Conservation (phyloP, 2,329 filamentous ascomycete species). For the Pseudonectria foliicola region DNA sequence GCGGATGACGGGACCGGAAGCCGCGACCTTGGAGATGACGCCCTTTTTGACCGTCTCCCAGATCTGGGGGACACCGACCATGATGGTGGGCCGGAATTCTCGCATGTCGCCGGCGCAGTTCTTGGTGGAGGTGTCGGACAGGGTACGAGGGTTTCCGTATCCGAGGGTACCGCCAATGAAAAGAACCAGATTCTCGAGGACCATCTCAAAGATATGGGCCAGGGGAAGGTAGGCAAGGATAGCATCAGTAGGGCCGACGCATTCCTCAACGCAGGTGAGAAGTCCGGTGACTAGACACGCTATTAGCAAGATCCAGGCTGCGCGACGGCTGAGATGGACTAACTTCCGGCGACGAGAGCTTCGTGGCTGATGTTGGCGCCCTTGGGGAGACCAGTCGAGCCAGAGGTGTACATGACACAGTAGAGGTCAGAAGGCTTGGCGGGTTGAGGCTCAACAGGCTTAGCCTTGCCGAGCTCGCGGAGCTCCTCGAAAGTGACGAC, state of each 20-base stretch:
- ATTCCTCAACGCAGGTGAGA: conserved; percentile 66
- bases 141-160: conserved; percentile 83
- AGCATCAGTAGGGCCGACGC: conserved; percentile 69
- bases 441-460: conserved; percentile 62
- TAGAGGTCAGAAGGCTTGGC: conserved; percentile 71
- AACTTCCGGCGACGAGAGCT: conserved; percentile 65
- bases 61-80: conserved; percentile 91
- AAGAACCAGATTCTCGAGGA: conserved; percentile 85
- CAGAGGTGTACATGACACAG: conserved; percentile 83
- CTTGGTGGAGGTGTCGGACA: conserved; percentile 77
- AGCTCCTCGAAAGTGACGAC: conserved; percentile 51
- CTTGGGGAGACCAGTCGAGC: conserved; percentile 83
- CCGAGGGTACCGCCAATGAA: conserved; percentile 89
- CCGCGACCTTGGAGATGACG: conserved; percentile 70
- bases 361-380: conserved; percentile 78
- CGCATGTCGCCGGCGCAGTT: conserved; percentile 93
- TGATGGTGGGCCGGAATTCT: conserved; percentile 79
- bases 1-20: conserved; percentile 60
- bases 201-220: conserved; percentile 93
- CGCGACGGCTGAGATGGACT: conserved; percentile 27
- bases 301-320: conserved; percentile 11
- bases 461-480: conserved; percentile 53
- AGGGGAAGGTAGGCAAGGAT: conserved; percentile 88
- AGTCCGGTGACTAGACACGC: conserved; percentile 62
- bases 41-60: conserved; percentile 99